phyloP scores from a whole-genome alignment of 2,329 filamentous ascomycete species.

The Cordyceps pruinosa region DNA sequence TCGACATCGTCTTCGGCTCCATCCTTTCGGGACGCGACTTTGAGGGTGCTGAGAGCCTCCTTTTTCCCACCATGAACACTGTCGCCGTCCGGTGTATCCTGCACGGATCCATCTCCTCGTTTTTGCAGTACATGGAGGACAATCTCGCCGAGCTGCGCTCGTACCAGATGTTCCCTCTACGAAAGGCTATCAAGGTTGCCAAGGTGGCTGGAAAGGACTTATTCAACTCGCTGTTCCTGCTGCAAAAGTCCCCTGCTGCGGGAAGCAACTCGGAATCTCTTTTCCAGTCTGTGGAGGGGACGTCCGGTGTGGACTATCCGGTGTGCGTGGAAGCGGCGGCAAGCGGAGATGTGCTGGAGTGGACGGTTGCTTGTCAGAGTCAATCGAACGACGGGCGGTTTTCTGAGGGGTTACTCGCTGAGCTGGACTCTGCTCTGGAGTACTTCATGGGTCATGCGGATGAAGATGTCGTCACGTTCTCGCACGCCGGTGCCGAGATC shows the following conservation, averaged over 20 bases:
- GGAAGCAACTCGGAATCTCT: constrained; percentile 26
- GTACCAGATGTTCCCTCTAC: constrained; percentile 70
- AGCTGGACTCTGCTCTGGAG: constrained; percentile 52
- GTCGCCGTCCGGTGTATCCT: constrained; percentile 67
- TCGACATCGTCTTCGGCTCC: constrained; percentile 77
- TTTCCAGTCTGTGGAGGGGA: constrained; percentile 56
- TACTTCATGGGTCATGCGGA: constrained; percentile 46
- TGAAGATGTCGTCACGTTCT: constrained; percentile 47
- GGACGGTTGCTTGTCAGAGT: constrained; percentile 66
- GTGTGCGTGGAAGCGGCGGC: constrained; percentile 76
- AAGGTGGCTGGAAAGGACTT: constrained; percentile 31
- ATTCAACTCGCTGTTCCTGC: constrained; percentile 52
- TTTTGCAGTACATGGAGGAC: constrained; percentile 68
- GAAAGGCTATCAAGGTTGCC: constrained; percentile 51
- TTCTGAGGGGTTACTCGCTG: constrained; percentile 44
- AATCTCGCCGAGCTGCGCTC: constrained; percentile 59
- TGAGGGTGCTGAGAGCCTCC: constrained; percentile 56
- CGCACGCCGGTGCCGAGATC: constrained; percentile 48
- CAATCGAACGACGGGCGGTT: constrained; percentile 28
- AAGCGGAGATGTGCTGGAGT: constrained; percentile 47
- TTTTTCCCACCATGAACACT: constrained; percentile 93
- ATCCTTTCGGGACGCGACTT: constrained; percentile 80
- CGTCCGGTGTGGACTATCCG: constrained; percentile 70
- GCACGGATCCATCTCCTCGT: constrained; percentile 57
- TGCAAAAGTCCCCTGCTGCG: constrained; percentile 37